These are phyloP conservation scores for Pseudogymnoascus sp. DNA, from an alignment of 2,329 filamentous ascomycete species.

Conservation along the genomic window DNA sequence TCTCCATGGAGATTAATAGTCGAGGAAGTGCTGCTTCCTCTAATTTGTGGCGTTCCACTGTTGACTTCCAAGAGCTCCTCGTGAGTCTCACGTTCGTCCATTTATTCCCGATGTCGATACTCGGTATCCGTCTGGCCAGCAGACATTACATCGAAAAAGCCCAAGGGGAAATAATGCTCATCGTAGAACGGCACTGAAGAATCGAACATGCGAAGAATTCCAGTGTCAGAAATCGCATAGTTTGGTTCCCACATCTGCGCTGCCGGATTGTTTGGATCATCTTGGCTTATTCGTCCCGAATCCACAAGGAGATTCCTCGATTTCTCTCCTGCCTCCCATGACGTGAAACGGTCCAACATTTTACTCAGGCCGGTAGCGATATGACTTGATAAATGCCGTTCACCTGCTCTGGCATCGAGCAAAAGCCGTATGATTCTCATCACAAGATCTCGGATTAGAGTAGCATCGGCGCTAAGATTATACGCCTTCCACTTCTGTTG, in stretches of 20 bases:
- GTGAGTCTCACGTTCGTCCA: background rate
- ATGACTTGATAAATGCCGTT: conserved; percentile 34
- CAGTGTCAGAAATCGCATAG: background rate
- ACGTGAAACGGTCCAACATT: conserved; percentile 27
- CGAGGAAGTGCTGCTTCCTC: background rate
- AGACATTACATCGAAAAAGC: conserved; percentile 23
- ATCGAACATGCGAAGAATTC: background rate
- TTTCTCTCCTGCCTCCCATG: background rate
- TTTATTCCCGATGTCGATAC: conserved; percentile 9
- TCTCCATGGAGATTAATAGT: background rate
- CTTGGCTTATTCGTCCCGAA: conserved; percentile 26
- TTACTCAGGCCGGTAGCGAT: conserved; percentile 34
- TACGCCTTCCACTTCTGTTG: conserved; percentile 31
- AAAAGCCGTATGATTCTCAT: conserved; percentile 31
- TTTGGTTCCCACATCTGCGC: background rate
- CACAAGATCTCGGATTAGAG: conserved; percentile 30
- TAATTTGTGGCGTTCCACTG: background rate
- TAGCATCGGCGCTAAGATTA: conserved; percentile 32
- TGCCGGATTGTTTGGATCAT: conserved; percentile 13
- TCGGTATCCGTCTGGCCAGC: background rate
- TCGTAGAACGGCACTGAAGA: conserved; percentile 16
- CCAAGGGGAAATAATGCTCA: conserved; percentile 22
- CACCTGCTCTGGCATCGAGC: conserved; percentile 29
- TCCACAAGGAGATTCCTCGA: conserved; percentile 30
- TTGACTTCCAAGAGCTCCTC: background rate